Evolutionary conservation across 371 early-diverging fungal genomes (phyloP), one percentile per base, ranked within the genome.

Genomic region (Thermomucor indicae-seudaticae): DNA sequence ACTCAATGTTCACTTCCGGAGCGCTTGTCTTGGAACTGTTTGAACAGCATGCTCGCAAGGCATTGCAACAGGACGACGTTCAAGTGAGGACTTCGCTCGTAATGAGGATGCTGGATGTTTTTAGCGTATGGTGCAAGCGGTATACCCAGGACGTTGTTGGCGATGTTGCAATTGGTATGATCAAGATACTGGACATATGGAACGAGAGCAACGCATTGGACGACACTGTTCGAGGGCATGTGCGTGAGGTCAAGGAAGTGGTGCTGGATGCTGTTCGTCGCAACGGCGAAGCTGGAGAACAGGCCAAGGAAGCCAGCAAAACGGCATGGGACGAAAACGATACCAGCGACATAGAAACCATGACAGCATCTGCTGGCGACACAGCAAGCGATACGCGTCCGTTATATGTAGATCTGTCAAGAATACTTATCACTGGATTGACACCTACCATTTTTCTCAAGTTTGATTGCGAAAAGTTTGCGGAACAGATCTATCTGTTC

Each of bases 401-500:
- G 16, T n/a, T n/a, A n/a, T 19, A 67, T 7, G 58, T 80, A 12
- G 76, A 80, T 51, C 55, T 81, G 17, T 72, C 80, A 7, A 75
- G 77, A 43, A 42, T 84, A 0, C 46, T 75, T 1, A 64, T 70
- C 11, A 76, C 76, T 7, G 89, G 89, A 0, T 61, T 90, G 27
- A 78, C 84, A 4, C 82, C 86, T 4, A 56, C 75, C 0, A 47
- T 88, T 3, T 80, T 90, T 49, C 64, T 90, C 17, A 71, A 62
- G 14, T 62, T 90, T 16, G 62, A 78, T 45, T 84, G 89, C 0
- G 43, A 46, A 0, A 77, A 81, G 28, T 81, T 90, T 64, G 86
- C 90, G 8, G 78, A 84, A 28, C 90, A 90, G 55, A 62, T 85
- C 35, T 86, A 84, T 52, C 48, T 86, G 24, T 87, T 86, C 59